These are phyloP conservation scores for Uronychia setigera DNA, from an alignment of 73 alveolate species.

Conservation along the genomic window DNA sequence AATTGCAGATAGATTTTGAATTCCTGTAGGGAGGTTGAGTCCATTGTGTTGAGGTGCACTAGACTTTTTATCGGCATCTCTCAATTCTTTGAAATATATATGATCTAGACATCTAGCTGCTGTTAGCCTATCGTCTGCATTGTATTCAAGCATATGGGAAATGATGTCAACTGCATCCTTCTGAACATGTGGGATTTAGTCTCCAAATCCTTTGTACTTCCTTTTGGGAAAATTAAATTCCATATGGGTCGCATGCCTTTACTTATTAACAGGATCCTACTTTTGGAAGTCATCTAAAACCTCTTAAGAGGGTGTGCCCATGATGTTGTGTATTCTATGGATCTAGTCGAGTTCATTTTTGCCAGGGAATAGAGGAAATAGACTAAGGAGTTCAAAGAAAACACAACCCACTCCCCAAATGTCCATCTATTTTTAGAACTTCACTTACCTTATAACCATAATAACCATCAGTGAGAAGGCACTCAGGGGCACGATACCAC, in stretches of 20 bases:
- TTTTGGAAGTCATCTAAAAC: conserved; percentile 26
- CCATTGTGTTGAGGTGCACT: background rate
- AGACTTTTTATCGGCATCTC: conserved; percentile 3
- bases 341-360: conserved; percentile 66
- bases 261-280: background rate
- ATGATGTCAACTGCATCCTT: conserved; percentile 76
- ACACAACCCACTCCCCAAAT: conserved; percentile 94
- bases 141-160: conserved; percentile 86
- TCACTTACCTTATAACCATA: conserved; percentile 65
- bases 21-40: background rate
- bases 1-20: background rate
- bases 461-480: conserved; percentile 90
- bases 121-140: conserved; percentile 92
- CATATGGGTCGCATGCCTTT: conserved; percentile 58
- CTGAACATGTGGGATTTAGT: conserved; percentile 79
- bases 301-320: conserved; percentile 27
- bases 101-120: conserved; percentile 90
- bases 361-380: conserved; percentile 86
- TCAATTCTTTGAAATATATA: conserved; percentile 84
- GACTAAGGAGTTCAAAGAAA: conserved; percentile 88
- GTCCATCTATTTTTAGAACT: conserved; percentile 60
- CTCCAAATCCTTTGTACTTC: conserved; percentile 62
- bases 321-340: conserved; percentile 15
- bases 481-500: conserved; percentile 93
- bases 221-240: conserved; percentile 71